Evolutionary conservation across 805 yeast species (phyloP).

Genomic region (Candida maris): DNA sequence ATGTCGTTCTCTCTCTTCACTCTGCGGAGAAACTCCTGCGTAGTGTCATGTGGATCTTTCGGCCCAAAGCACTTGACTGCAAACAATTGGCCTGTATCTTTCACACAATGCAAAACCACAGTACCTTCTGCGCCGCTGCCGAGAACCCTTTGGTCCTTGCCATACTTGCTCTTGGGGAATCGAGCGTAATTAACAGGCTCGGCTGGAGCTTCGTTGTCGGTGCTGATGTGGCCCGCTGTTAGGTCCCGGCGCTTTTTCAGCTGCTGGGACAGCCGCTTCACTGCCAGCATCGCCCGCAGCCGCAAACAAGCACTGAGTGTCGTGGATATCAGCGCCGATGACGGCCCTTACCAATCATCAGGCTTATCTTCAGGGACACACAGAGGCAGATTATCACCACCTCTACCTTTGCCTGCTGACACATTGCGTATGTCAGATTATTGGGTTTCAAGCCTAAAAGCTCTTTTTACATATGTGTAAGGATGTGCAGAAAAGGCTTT

Average conservation of each 20-base stretch:
- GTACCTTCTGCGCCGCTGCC: conserved; percentile 19
- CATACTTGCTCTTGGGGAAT: conserved; percentile 16
- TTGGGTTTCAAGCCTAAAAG: too few relatives aligned
- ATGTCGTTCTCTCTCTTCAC: conserved; percentile 36
- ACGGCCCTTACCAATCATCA: too few relatives aligned
- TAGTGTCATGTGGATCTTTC: conserved; percentile 38
- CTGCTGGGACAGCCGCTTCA: background rate
- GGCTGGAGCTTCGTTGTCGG: background rate
- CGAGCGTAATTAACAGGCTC: background rate
- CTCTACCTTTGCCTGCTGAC: too few relatives aligned
- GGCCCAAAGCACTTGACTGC: conserved; percentile 47
- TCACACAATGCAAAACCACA: conserved; percentile 12
- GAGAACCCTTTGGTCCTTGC: conserved; percentile 6
- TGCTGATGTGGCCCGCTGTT: background rate
- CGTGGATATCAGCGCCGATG: too few relatives aligned
- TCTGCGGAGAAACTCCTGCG: conserved; percentile 36
- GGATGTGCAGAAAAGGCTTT: too few relatives aligned
- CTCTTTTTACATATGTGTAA: too few relatives aligned
- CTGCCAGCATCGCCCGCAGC: conserved; percentile 1
- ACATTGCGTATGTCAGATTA: too few relatives aligned
- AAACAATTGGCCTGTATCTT: conserved; percentile 7
- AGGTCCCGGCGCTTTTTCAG: background rate
- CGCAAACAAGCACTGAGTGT: too few relatives aligned
- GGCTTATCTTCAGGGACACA: too few relatives aligned
- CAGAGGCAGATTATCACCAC: too few relatives aligned